phyloP scores from a whole-genome alignment of 345 rosid genomes.

The Pistacia vera region DNA sequence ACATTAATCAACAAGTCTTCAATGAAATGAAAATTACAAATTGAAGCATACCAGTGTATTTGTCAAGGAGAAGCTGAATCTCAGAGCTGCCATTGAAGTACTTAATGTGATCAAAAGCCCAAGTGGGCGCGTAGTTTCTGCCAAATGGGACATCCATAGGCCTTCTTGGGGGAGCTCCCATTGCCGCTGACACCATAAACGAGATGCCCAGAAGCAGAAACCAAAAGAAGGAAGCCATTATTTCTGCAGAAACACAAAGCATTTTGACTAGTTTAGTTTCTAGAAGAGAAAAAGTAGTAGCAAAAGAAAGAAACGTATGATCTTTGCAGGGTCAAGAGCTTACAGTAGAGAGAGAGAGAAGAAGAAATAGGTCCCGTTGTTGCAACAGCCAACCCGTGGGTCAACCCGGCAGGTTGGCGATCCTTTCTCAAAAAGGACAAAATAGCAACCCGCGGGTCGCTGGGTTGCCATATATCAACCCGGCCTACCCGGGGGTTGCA shows the following conservation, averaged over 20 bases:
- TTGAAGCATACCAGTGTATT: slow-evolving; percentile 59
- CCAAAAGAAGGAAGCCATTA: slow-evolving; percentile 31
- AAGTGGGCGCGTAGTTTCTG: slow-evolving; percentile 75
- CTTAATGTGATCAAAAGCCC: slow-evolving; percentile 92
- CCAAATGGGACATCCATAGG: slow-evolving; percentile 66
- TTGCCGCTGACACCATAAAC: slow-evolving; percentile 45
- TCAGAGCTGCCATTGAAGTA: slow-evolving; percentile 67
- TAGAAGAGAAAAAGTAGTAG: background rate
- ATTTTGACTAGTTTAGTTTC: no score
- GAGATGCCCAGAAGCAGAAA: slow-evolving; percentile 31
- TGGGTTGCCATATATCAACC: no score
- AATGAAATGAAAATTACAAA: background rate
- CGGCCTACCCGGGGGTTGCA: no score
- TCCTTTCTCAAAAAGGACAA: no score
- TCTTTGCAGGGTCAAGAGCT: background rate
- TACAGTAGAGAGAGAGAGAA: background rate
- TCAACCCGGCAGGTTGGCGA: no score
- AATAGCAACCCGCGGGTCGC: no score
- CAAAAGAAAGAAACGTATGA: background rate
- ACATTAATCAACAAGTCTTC: no score
- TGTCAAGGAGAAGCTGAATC: slow-evolving; percentile 67
- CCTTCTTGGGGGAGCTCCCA: slow-evolving; percentile 55
- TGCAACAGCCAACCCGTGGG: no score
- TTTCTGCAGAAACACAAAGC: slow-evolving; percentile 2
- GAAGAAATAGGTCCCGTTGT: background rate